Percentiles rank a stretch among this genome's conserved stretches.
Conservation (phyloP, 441 rosid genomes). For the Gossypium davidsonii region DNA sequence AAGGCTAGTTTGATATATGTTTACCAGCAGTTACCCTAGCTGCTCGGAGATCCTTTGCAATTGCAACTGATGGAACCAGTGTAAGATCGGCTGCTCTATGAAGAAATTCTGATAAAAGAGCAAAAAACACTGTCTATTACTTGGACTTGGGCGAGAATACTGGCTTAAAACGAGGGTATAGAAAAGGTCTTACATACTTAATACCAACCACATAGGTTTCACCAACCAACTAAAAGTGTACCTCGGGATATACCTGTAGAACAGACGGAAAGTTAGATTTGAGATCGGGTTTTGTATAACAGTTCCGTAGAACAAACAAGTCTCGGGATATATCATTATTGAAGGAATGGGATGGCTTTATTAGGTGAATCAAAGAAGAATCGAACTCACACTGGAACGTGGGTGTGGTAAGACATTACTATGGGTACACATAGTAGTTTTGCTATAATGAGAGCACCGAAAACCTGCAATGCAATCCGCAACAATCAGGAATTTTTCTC, state of each 20-base stretch:
- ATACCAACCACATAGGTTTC: slow-evolving; percentile 89
- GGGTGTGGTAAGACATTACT: slow-evolving; percentile 98
- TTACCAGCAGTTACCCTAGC: slow-evolving; percentile 87
- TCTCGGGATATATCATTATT: neutral
- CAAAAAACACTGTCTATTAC: slow-evolving; percentile 7
- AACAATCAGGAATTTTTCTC: slow-evolving; percentile 19
- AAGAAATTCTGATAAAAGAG: slow-evolving; percentile 66
- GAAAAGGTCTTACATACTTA: slow-evolving; percentile 41
- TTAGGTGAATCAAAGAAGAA: neutral
- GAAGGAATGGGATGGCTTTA: neutral
- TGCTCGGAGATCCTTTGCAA: slow-evolving; percentile 72
- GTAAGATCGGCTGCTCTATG: slow-evolving; percentile 97
- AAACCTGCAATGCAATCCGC: slow-evolving; percentile 46
- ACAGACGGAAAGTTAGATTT: slow-evolving; percentile 15
- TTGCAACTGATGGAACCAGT: slow-evolving; percentile 88
- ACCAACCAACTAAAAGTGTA: slow-evolving; percentile 98
- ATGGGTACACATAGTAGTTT: slow-evolving; percentile 80
- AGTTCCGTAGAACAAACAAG: neutral
- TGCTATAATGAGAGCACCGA: slow-evolving; percentile 86
- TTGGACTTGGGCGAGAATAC: neutral
- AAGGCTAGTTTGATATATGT: slow-evolving; percentile 12
- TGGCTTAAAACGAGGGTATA: neutral
- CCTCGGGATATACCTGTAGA: slow-evolving; percentile 83
- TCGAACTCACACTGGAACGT: slow-evolving; percentile 89
- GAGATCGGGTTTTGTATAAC: neutral